Evolutionary conservation across 2,329 filamentous ascomycete genomes (phyloP).

Genomic region (Fusarium globosum): DNA sequence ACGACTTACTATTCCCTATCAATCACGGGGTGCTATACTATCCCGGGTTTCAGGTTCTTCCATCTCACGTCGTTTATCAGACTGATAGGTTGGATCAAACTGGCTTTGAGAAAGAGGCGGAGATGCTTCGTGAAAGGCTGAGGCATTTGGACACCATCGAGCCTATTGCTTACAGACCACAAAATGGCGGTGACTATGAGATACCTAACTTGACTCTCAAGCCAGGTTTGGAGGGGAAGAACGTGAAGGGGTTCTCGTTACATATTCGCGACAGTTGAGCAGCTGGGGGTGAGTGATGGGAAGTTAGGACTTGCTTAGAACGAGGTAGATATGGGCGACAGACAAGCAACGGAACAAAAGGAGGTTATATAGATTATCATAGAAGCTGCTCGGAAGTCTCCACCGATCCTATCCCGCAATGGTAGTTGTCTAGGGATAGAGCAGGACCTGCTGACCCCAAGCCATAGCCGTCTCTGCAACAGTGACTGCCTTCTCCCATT

Average conservation of each 20-base stretch:
- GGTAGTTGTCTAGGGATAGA: background rate
- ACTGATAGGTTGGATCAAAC: background rate
- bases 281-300: background rate
- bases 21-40: conserved; percentile 27
- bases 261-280: background rate
- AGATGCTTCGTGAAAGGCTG: conserved; percentile 10
- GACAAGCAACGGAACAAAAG: background rate
- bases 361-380: background rate
- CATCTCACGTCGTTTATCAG: conserved; percentile 13
- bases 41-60: conserved; percentile 15
- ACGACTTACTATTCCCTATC: conserved; percentile 21
- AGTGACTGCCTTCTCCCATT: conserved; percentile 24
- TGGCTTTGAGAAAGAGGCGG: background rate
- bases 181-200: conserved; percentile 28
- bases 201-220: conserved; percentile 8
- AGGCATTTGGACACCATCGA: background rate
- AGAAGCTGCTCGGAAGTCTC: background rate
- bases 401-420: no score
- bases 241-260: background rate
- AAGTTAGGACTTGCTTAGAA: background rate
- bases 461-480: conserved; percentile 7
- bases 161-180: conserved; percentile 6
- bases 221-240: background rate
- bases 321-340: background rate
- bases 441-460: conserved; percentile 35